phyloP scores from a whole-genome alignment of 176 grass and related monocot genomes.

The Zea luxurians region DNA sequence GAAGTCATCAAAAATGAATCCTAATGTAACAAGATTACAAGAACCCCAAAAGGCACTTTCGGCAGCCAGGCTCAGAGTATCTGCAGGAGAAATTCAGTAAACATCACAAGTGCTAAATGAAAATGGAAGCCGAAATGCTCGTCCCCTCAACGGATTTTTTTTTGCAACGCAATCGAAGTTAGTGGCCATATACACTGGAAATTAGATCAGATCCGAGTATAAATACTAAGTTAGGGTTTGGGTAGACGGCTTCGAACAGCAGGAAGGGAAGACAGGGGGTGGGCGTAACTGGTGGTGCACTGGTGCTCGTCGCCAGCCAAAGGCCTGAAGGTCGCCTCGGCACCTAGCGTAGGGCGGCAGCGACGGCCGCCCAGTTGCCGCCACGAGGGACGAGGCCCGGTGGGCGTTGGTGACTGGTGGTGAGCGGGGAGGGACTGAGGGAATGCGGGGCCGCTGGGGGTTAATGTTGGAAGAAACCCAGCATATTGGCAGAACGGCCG shows the following conservation, averaged over 20 bases:
- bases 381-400: neutral
- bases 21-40: neutral
- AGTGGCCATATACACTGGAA: neutral
- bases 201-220: neutral
- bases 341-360: neutral
- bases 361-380: neutral
- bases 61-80: neutral
- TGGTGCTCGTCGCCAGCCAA: neutral
- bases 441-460: neutral
- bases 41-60: neutral
- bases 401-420: too few relatives aligned
- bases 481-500: neutral
- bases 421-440: neutral
- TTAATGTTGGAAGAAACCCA: neutral
- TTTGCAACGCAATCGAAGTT: neutral
- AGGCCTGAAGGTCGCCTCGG: neutral
- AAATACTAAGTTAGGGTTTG: neutral
- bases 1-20: slow-evolving; percentile 43
- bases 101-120: neutral
- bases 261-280: neutral
- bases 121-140: neutral
- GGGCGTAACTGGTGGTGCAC: neutral
- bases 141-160: neutral
- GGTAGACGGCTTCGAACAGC: neutral
- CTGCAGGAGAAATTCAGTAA: neutral